Evolutionary conservation across 257 asterid species (phyloP).

Genomic region (Salvia hispanica): DNA sequence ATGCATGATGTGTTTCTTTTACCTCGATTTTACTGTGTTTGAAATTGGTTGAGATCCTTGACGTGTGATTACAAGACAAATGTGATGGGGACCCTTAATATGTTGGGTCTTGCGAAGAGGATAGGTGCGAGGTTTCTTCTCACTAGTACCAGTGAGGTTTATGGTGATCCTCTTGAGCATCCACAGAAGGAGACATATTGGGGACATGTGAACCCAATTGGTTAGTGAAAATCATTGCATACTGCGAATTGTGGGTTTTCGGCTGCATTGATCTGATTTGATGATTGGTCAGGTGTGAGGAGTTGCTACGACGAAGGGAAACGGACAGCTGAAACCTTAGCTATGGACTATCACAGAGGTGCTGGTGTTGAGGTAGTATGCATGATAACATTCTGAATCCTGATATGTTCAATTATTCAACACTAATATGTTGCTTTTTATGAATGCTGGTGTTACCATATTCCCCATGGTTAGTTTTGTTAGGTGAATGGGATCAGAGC

Average conservation of each 20-base stretch:
- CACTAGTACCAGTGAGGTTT: constrained; percentile 97
- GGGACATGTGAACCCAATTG: constrained; percentile 98
- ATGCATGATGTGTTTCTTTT: neutral
- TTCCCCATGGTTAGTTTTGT: neutral
- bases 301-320: constrained; percentile 98
- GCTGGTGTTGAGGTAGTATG: constrained; percentile 75
- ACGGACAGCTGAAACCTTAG: constrained; percentile 85
- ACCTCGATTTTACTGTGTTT: constrained; percentile 9
- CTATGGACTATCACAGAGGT: constrained; percentile 98
- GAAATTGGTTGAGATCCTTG: constrained; percentile 55
- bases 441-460: neutral
- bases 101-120: constrained; percentile 98
- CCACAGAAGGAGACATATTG: constrained; percentile 98
- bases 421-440: neutral
- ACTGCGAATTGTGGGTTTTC: constrained; percentile 6
- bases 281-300: constrained; percentile 60
- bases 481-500: too few species aligned
- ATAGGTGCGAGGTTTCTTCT: constrained; percentile 85
- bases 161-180: constrained; percentile 99
- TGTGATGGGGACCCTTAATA: constrained; percentile 97
- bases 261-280: constrained; percentile 23
- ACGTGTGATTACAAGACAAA: constrained; percentile 76
- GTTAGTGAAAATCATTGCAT: constrained; percentile 37
- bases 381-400: constrained; percentile 5
- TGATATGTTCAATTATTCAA: neutral